Base-by-base conservation (phyloP, 1,284 basidiomycete genomes). In the Pseudozyma sp. region DNA sequence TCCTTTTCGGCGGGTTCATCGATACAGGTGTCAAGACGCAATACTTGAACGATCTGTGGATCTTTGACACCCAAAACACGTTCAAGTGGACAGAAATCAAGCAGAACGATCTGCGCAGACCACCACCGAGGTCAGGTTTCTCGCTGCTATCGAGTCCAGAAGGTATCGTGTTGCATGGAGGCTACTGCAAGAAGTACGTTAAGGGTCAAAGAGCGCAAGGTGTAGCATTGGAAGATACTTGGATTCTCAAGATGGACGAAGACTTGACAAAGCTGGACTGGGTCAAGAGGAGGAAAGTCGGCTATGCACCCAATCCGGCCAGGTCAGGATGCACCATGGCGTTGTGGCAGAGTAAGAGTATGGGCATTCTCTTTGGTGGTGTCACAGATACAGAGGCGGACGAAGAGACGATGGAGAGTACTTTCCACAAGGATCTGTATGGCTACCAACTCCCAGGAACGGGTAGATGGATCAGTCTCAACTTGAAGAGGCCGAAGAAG, bases 121-220 rank as follows among this genome's bases (percentile, higher is more conserved):
- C 79, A 31, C 63, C 77, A 58, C 71, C 78, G 19, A 63, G 79
- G 3, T 79, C 76, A 66, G 94, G 94, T 0, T 96, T 95, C 84
- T 95, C 93, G 0, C 93, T 97, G 82, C 87, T 97, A 1, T 87
- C 94, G 0, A 90, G 89, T 1, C 82, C 90, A 0, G 94, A 97
- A 10, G 94, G 95, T 0, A 89, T 95, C 7, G 84, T 96, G 3
- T 84, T 97, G 10, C 90, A 95, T 78, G 95, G 94, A 16, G 95
- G 95, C 0, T 97, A 97, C 84, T 93, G 92, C 82, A 97, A 97
- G 83, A 92, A 93, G 83, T 97, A 96, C 78, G 86, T 88, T 44
- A 95, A 95, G 82, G 93, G 93, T 0, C 93, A 94, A 81, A 69
- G 93, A 3, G 91, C 93, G 0, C 88, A 94, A 42, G 95, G 95